Conservation (phyloP, 1,284 basidiomycete species). For the Ustilago sp. region DNA sequence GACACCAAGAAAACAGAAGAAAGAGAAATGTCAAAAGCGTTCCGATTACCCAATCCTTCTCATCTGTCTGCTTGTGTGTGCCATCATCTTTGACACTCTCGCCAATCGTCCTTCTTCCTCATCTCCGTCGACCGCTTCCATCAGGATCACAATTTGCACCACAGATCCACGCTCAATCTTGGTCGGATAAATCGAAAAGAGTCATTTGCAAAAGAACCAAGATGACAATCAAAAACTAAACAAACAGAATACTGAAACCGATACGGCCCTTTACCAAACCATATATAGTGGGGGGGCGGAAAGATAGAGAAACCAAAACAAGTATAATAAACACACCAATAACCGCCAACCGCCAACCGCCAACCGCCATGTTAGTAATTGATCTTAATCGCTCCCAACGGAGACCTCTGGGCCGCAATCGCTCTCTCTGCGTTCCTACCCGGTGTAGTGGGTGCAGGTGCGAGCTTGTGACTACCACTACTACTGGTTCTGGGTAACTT, state of each 20-base stretch:
- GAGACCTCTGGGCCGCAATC: slow-evolving; percentile 7
- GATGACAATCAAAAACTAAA: background rate
- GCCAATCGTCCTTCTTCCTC: no score
- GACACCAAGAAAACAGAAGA: no score
- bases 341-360: background rate
- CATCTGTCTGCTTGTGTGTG: no score
- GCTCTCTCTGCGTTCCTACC: background rate
- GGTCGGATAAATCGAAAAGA: no score
- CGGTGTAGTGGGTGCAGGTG: background rate
- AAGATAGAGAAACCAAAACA: background rate
- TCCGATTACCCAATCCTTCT: no score
- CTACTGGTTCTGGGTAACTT: slow-evolving; percentile 21
- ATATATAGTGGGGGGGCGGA: background rate
- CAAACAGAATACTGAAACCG: background rate
- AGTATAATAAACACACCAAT: background rate
- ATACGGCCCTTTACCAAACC: background rate
- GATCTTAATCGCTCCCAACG: slow-evolving; percentile 15
- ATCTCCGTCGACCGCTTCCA: no score
- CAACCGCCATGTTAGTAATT: slow-evolving; percentile 1
- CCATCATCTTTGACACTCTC: no score
- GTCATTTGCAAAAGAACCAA: background rate
- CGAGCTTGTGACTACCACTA: slow-evolving; percentile 8
- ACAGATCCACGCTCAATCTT: background rate
- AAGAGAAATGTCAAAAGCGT: no score
- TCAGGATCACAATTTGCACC: background rate